Percentiles rank a stretch among this genome's conserved stretches.
Conservation (phyloP, 306 rosid genomes). For the Sphenostylis stenocarpa region DNA sequence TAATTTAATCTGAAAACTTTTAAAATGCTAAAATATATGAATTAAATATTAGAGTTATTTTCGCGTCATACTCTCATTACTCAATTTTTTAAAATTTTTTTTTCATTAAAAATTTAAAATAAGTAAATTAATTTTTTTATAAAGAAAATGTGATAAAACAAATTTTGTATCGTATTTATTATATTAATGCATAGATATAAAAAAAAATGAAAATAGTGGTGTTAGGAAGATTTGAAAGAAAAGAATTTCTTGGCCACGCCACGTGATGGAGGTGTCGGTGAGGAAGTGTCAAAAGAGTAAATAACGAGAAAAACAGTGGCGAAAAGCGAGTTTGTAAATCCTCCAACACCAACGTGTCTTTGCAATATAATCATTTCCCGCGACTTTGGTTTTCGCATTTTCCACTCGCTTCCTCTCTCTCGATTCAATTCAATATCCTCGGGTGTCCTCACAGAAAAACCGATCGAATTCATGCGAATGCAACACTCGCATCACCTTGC, state of each 20-base stretch:
- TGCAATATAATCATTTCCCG: constrained; percentile 46
- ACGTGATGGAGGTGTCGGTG: constrained; percentile 45
- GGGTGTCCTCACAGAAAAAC: not conserved
- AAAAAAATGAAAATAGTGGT: not conserved
- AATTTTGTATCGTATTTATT: too few species aligned
- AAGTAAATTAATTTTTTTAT: too few species aligned
- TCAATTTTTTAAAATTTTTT: too few species aligned
- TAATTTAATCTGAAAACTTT: too few species aligned
- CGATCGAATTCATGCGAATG: not conserved
- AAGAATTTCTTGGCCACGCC: not conserved
- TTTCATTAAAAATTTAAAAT: too few species aligned
- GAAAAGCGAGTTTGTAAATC: not conserved
- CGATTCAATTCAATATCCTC: not conserved
- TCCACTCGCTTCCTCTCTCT: not conserved
- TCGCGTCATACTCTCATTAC: too few species aligned
- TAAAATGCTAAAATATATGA: too few species aligned
- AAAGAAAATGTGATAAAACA: too few species aligned
- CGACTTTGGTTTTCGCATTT: constrained; percentile 62
- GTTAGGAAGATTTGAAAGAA: not conserved
- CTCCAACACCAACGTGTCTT: not conserved
- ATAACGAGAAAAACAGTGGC: not conserved
- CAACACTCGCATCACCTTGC: not conserved
- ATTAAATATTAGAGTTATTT: too few species aligned
- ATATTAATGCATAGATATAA: too few species aligned
- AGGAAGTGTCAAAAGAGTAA: constrained; percentile 37